phyloP scores from a whole-genome alignment of 2,329 filamentous ascomycete species.

The Colletotrichum sp. region DNA sequence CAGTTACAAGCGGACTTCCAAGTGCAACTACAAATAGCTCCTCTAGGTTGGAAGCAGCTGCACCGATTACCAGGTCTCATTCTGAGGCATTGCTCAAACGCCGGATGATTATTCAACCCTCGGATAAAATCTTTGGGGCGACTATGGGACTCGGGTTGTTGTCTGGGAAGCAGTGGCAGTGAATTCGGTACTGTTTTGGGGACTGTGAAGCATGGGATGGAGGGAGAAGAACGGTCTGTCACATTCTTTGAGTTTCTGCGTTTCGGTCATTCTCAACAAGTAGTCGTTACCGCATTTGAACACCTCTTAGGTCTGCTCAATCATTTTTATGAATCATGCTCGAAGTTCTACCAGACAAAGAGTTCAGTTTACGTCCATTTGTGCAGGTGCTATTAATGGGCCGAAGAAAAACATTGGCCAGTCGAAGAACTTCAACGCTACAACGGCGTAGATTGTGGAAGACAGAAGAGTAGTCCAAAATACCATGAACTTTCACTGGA shows the following conservation, averaged over 20 bases:
- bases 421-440: accelerated
- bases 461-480: not conserved
- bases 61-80: no score
- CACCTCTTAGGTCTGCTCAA: not conserved
- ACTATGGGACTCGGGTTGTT: no score
- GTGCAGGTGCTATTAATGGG: not conserved
- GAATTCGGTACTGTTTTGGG: not conserved
- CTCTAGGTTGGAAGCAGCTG: not conserved
- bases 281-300: not conserved
- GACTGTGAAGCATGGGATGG: accelerated
- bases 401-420: not conserved
- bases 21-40: not conserved
- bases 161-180: not conserved
- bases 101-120: no score
- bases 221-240: accelerated
- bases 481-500: not conserved
- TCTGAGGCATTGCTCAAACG: no score
- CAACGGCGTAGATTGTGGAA: not conserved
- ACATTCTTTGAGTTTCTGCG: not conserved
- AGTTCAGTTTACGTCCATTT: not conserved
- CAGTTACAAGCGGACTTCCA: not conserved
- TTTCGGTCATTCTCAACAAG: not conserved
- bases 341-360: not conserved
- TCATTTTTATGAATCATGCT: accelerated
- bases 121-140: no score